Evolutionary conservation across 176 grass and related monocot species (phyloP), one percentile per base, ranked within the genome.

Genomic region (Phoenix dactylifera): DNA sequence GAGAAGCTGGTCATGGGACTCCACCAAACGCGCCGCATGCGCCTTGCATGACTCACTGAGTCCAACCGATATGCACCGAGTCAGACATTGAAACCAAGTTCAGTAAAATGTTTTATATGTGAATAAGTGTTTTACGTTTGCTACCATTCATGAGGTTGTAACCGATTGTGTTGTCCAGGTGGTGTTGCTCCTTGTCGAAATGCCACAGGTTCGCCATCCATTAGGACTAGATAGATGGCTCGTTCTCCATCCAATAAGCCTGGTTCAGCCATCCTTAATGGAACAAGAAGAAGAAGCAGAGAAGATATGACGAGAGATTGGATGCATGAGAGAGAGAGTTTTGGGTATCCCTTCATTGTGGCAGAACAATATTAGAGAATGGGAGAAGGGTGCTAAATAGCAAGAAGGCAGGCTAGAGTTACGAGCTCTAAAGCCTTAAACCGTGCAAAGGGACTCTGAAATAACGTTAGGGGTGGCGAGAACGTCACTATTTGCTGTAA

Each of bases 1-100:
- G 44, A 89, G 82, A 28, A 89, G 71, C 2, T 7, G 48, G 53
- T 82, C 63, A 50, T 89, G 82, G 71, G 69, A 60, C 51, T 67
- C 24, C 17, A 66, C 53, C 57, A 55, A 29, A n/a, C 18, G 60
- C 49, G 24, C 69, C 66, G 67, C 84, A 16, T 55, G 66, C 15
- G 17, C 10, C 62, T 52, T 63, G 52, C 53, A 65, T 32, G 48
- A 52, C 12, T 74, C 50, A 26, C 70, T 80, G 50, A 60, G 35
- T 44, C 35, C 7, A 39, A 39, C 9, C 7, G 1, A 2, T 0
- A 2, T 39, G 35, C 35, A 44, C 35, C 35, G 35, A 44, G 35
- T 44, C 35, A 14, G 10, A 44, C 35, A 44, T 9, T 14, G 35
- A 44, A 44, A 44, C 35, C 2, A 9, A 44, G 12, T 44, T 44